Evolutionary conservation across 371 early-diverging fungal species (phyloP).

Genomic region (Haplosporangium sp.): DNA sequence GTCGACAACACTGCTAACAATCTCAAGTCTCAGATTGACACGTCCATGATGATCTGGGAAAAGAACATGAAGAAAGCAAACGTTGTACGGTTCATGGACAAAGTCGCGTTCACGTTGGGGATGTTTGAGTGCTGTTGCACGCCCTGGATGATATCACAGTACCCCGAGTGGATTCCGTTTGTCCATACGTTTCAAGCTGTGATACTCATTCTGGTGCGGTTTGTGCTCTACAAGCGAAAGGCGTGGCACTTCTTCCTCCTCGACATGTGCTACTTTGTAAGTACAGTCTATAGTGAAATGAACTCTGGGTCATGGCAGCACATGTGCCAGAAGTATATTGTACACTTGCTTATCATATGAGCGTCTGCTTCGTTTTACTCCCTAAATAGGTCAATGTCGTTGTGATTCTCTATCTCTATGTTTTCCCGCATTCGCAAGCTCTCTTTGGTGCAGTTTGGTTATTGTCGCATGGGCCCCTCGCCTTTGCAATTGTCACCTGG

Average conservation of each 20-base stretch:
- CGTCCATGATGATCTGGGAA: conserved; percentile 34
- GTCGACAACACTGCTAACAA: conserved; percentile 34
- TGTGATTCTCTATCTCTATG: conserved; percentile 64
- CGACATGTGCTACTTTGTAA: conserved; percentile 74
- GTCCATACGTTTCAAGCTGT: conserved; percentile 66
- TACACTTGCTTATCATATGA: conserved; percentile 10
- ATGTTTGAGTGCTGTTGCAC: conserved; percentile 77
- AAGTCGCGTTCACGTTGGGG: conserved; percentile 77
- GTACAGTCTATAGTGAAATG: neutral
- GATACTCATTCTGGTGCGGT: conserved; percentile 63
- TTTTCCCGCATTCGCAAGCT: conserved; percentile 59
- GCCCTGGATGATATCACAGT: conserved; percentile 64
- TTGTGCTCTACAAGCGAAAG: conserved; percentile 67
- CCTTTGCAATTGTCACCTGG: conserved; percentile 81
- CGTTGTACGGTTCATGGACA: conserved; percentile 70
- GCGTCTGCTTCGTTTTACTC: neutral
- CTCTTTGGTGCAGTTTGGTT: conserved; percentile 67
- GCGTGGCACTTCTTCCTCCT: conserved; percentile 78
- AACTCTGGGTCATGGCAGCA: neutral
- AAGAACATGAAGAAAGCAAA: conserved; percentile 58
- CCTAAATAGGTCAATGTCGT: conserved; percentile 63
- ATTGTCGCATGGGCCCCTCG: conserved; percentile 77
- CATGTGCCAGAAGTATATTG: no score
- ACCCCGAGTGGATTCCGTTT: conserved; percentile 68
- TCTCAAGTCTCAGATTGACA: conserved; percentile 43